phyloP scores from a whole-genome alignment of 768 basidiomycete species.

The Termitomyces sp. region DNA sequence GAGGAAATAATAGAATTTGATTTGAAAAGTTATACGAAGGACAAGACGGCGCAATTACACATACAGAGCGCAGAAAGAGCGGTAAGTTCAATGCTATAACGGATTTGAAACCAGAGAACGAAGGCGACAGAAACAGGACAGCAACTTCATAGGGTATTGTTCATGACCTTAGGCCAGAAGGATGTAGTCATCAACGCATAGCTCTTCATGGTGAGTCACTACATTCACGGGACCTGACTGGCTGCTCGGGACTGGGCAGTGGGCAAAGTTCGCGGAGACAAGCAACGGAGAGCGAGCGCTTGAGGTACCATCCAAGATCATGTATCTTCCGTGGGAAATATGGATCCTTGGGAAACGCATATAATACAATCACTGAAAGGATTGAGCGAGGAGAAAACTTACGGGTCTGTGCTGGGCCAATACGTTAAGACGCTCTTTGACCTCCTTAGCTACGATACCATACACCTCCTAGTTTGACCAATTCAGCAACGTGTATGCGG shows the following conservation, averaged over 20 bases:
- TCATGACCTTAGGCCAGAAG: background rate
- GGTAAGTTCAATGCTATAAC: background rate
- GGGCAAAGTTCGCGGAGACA: constrained; percentile 28
- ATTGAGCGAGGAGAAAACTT: constrained; percentile 7
- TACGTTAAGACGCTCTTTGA: constrained; percentile 22
- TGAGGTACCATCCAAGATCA: constrained; percentile 33
- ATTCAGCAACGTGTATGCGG: background rate
- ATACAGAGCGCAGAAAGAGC: background rate
- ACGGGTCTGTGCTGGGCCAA: constrained; percentile 26
- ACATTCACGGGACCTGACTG: background rate
- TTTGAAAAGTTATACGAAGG: background rate
- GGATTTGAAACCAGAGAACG: background rate
- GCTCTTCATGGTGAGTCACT: background rate
- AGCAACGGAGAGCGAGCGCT: constrained; percentile 31
- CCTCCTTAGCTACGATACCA: constrained; percentile 21
- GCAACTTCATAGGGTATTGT: background rate
- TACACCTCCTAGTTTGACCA: constrained; percentile 23
- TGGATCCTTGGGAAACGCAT: constrained; percentile 25
- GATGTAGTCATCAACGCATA: background rate
- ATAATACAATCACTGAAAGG: background rate
- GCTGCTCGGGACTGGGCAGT: background rate
- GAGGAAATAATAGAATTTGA: constrained; percentile 3
- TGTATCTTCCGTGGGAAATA: constrained; percentile 30
- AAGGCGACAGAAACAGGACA: background rate
- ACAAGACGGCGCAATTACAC: background rate